phyloP scores from a whole-genome alignment of 768 basidiomycete species.

The Boletus fagicola region DNA sequence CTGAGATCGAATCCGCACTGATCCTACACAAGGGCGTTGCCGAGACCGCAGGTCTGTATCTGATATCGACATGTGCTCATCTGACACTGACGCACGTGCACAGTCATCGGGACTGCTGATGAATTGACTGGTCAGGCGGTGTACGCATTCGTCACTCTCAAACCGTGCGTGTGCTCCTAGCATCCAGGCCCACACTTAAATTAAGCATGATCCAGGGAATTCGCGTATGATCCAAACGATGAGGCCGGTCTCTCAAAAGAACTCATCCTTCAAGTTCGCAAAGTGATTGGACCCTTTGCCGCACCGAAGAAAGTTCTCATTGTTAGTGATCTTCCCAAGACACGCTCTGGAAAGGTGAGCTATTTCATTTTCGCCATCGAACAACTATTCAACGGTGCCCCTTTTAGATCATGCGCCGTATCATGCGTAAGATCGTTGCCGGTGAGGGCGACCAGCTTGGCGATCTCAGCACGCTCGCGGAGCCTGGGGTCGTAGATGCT shows the following conservation, averaged over 20 bases:
- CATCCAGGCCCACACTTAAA: background rate
- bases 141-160: conserved; percentile 91
- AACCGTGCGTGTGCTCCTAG: conserved; percentile 60
- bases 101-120: conserved; percentile 80
- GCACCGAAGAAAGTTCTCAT: conserved; percentile 91
- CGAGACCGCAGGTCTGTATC: conserved; percentile 72
- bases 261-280: conserved; percentile 91
- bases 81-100: conserved; percentile 6
- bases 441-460: conserved; percentile 95
- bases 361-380: background rate
- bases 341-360: conserved; percentile 81
- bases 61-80: background rate
- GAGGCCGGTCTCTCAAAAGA: conserved; percentile 79
- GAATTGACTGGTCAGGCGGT: conserved; percentile 93
- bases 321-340: conserved; percentile 88
- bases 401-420: conserved; percentile 83
- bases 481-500: conserved; percentile 79
- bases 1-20: conserved; percentile 96
- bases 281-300: conserved; percentile 97
- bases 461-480: conserved; percentile 90
- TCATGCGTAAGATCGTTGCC: conserved; percentile 94
- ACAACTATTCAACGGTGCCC: background rate
- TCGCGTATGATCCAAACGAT: conserved; percentile 66
- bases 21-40: conserved; percentile 95
- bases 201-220: conserved; percentile 54